Evolutionary conservation across 352 stramenopile species (phyloP), one percentile per base, ranked within the genome.

Genomic region (Pseudoperonospora humuli): DNA sequence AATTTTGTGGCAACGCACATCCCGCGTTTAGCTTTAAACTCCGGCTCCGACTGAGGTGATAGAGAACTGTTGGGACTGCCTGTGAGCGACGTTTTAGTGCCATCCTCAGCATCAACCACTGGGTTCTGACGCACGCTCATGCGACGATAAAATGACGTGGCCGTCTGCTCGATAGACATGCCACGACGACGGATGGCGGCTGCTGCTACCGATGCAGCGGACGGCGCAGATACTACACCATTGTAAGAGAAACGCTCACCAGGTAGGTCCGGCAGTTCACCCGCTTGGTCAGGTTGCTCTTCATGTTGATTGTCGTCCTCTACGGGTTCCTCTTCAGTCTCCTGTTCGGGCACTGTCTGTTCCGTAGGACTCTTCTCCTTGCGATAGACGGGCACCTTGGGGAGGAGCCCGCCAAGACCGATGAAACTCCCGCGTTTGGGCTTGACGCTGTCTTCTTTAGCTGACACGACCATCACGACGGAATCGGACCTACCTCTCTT

Each of bases 1-100:
- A 84, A 92, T 29, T 63, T 74, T 15, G 80, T 92, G 11, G 75
- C 61, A 3, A 92, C 80, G 39, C 76, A 91, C 31, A 69, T 67
- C 5, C 73, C 73, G n/a, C 73, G 70, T 8, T 65, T 61, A n/a
- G 58, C 57, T 37, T 79, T 79, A 10, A 69, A 14, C 10, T 32
- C 56, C 3, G 58, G 35, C 8, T 85, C 73, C 9, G 57, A 61
- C 7, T 49, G 50, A 1, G 65, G 67, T 1, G 65, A 71, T 11
- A 41, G 50, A 2, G 52, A 45, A 4, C 47, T 56, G 5, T 36
- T 28, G 1, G 31, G 26, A 15, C 50, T 67, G 3, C 20, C 60
- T 6, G 60, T 74, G 5, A 50, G 48, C 14, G 67, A 75, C 21
- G 45, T 62, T 31, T 56, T 59, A 9, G 15, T 20, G 4, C 34